Conservation (phyloP, 148 eudicot species). For the Camellia lanceoleosa region DNA sequence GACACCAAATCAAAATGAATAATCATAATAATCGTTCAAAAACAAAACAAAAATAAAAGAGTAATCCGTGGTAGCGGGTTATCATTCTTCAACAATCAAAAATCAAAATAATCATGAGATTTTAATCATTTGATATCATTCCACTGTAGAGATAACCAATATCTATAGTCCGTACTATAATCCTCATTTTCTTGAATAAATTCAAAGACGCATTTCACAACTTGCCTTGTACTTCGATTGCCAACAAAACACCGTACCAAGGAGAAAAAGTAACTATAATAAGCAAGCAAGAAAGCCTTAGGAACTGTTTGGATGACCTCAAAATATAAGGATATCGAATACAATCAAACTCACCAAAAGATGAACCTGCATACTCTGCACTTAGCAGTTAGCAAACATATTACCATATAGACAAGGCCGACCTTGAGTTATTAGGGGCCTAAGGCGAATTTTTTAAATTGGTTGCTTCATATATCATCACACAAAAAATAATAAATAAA, state of each 20-base stretch:
- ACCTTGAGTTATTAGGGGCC: too few relatives aligned
- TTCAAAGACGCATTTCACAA: neutral
- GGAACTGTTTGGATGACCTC: conserved; percentile 9
- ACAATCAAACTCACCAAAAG: neutral
- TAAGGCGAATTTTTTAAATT: too few relatives aligned
- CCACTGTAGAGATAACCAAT: neutral
- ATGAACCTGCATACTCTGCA: neutral
- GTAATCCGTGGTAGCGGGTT: neutral
- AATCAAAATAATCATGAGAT: conserved; percentile 6
- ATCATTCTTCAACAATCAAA: neutral
- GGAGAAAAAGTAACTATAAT: neutral
- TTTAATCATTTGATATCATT: neutral
- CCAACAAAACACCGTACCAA: neutral
- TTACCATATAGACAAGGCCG: neutral
- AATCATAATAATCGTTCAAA: neutral
- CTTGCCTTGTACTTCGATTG: neutral
- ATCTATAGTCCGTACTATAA: neutral
- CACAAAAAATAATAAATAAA: too few relatives aligned
- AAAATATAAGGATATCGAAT: neutral
- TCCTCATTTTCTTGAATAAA: neutral
- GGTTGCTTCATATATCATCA: too few relatives aligned
- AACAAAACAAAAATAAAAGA: neutral
- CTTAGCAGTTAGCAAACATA: neutral
- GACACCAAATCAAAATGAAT: conserved; percentile 1
- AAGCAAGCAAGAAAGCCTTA: neutral